Evolutionary conservation across 176 grass and related monocot species (phyloP).

Genomic region (Hyparrhenia diplandra): DNA sequence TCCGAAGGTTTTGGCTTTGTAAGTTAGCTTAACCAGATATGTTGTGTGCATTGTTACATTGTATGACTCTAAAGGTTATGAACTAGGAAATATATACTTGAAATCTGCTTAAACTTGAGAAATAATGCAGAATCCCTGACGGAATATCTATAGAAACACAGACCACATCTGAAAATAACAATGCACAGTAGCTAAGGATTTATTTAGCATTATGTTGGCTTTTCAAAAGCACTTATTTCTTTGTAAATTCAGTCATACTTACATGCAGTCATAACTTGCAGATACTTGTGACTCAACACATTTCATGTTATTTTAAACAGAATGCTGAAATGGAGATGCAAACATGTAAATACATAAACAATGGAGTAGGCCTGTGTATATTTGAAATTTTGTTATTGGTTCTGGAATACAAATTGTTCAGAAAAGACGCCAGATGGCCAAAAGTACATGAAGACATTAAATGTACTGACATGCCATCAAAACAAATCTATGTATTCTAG

Average conservation of each 20-base stretch:
- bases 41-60: not conserved
- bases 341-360: not conserved
- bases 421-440: not conserved
- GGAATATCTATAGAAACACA: not conserved
- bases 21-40: not conserved
- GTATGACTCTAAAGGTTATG: not conserved
- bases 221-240: not conserved
- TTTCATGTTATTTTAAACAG: not conserved
- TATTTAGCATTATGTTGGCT: not conserved
- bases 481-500: not conserved
- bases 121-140: not conserved
- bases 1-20: conserved; percentile 53
- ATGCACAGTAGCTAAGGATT: not conserved
- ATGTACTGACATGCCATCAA: not conserved
- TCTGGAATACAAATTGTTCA: not conserved
- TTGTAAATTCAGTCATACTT: not conserved
- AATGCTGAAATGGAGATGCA: not conserved
- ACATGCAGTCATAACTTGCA: not conserved
- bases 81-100: not conserved
- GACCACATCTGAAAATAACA: not conserved
- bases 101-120: not conserved
- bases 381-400: not conserved
- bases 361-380: not conserved
- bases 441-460: not conserved
- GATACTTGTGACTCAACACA: not conserved